phyloP scores from a whole-genome alignment of 768 basidiomycete genomes.

The Polyporus arcularius region DNA sequence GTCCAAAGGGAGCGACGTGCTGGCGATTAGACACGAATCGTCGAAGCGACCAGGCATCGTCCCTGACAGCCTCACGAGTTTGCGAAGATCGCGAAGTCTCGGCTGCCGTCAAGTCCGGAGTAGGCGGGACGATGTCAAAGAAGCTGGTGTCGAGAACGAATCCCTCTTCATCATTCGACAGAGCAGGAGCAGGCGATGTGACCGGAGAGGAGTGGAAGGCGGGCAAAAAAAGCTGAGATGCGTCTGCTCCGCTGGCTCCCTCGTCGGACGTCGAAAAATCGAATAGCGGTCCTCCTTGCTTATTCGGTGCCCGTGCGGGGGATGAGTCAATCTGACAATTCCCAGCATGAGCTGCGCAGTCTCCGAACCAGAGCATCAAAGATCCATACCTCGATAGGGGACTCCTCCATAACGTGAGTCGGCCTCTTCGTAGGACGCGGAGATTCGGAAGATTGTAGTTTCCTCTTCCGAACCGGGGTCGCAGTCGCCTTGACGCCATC shows the following conservation, averaged over 20 bases:
- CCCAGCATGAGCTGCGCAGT: neutral
- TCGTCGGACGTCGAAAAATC: neutral
- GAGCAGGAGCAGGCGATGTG: slow-evolving; percentile 3
- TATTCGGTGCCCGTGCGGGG: neutral
- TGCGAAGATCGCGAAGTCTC: neutral
- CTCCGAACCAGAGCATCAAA: neutral
- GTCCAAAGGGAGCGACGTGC: neutral
- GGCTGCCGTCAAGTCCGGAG: slow-evolving; percentile 3
- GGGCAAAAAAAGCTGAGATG: neutral
- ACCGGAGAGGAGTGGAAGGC: neutral
- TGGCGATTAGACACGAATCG: neutral
- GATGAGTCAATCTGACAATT: neutral
- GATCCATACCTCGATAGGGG: slow-evolving; percentile 4
- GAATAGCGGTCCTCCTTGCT: slow-evolving; percentile 1
- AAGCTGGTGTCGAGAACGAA: slow-evolving; percentile 37
- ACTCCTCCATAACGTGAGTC: neutral
- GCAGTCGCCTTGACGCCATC: neutral
- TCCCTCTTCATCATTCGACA: slow-evolving; percentile 26
- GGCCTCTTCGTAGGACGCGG: neutral
- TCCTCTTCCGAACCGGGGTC: slow-evolving; percentile 3
- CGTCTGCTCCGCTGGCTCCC: neutral
- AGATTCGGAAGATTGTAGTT: neutral
- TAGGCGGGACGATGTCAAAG: slow-evolving; percentile 28
- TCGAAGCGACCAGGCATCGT: neutral
- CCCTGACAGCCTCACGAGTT: neutral